A percentile compares a stretch with the other conserved stretches of the same genome.
These are phyloP conservation scores for Reutealis trisperma DNA, from an alignment of 345 rosid genomes.

Conservation along the genomic window DNA sequence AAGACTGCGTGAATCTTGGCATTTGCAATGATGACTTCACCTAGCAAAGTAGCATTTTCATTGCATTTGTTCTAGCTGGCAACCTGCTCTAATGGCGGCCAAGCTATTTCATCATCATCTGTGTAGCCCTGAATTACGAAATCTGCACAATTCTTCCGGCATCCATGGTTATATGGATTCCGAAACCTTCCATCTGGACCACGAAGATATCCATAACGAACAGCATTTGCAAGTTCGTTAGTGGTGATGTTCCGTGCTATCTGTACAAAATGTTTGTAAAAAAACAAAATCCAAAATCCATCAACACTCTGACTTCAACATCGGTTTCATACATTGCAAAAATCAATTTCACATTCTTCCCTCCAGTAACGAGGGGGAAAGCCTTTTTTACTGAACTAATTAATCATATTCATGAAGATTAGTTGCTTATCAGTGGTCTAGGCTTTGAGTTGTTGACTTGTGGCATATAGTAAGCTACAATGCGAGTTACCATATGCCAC, in stretches of 20 bases:
- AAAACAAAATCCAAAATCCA: too few species aligned
- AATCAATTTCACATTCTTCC: neutral
- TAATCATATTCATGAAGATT: neutral
- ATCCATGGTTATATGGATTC: conserved; percentile 94
- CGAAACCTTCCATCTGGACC: conserved; percentile 80
- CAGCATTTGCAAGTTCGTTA: conserved; percentile 70
- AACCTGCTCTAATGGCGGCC: conserved; percentile 63
- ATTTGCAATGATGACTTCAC: neutral
- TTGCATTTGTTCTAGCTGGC: conserved; percentile 29
- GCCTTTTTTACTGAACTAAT: neutral
- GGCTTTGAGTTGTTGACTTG: neutral
- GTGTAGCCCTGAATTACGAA: conserved; percentile 71
- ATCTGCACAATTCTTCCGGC: conserved; percentile 80
- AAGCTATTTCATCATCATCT: conserved; percentile 69
- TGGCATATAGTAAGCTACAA: neutral
- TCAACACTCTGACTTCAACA: neutral
- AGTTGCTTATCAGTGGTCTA: neutral
- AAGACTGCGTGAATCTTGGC: neutral
- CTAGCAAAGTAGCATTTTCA: neutral
- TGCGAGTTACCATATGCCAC: neutral
- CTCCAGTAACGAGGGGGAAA: too few species aligned
- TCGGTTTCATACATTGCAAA: neutral
- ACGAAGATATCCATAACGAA: conserved; percentile 70
- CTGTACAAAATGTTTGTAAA: conserved; percentile 41
- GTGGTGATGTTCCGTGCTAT: conserved; percentile 89